Evolutionary conservation across 306 rosid species (phyloP).

Genomic region (Macrotyloma uniflorum): DNA sequence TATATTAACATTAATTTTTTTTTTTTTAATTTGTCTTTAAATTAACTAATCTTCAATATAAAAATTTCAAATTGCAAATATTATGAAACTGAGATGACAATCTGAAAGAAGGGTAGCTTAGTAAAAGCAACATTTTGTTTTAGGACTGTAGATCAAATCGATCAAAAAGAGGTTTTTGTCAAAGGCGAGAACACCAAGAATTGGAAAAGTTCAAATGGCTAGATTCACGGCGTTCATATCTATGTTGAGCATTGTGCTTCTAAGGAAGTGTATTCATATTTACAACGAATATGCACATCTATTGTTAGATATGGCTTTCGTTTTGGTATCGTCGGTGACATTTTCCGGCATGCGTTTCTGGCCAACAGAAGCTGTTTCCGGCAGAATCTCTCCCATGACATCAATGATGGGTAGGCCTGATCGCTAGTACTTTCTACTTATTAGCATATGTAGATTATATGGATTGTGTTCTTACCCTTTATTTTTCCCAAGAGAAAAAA

Average conservation of each 20-base stretch:
- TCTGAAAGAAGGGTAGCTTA: constrained; percentile 28
- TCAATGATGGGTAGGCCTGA: constrained; percentile 59
- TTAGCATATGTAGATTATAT: background rate
- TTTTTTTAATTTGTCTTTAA: too few species aligned
- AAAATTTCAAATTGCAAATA: too few species aligned
- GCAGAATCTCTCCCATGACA: constrained; percentile 55
- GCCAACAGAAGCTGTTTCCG: constrained; percentile 35
- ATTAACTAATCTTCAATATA: too few species aligned
- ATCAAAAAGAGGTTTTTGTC: background rate
- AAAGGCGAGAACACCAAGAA: constrained; percentile 14
- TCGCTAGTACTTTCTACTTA: constrained; percentile 38
- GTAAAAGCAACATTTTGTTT: constrained; percentile 28
- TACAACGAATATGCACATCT: constrained; percentile 46
- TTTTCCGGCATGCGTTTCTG: constrained; percentile 50
- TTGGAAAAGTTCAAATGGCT: constrained; percentile 36
- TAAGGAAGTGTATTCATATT: constrained; percentile 58
- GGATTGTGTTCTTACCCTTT: background rate
- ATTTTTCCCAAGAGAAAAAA: background rate
- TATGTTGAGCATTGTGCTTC: constrained; percentile 48
- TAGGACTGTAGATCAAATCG: background rate
- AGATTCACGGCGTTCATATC: constrained; percentile 47
- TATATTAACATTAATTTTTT: too few species aligned
- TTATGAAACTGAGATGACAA: too few species aligned
- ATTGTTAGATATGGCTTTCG: constrained; percentile 41
- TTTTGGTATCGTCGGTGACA: constrained; percentile 47